These are phyloP conservation scores for Stagonosporopsis vannaccii DNA, from an alignment of 2,329 filamentous ascomycete genomes.

Conservation along the genomic window DNA sequence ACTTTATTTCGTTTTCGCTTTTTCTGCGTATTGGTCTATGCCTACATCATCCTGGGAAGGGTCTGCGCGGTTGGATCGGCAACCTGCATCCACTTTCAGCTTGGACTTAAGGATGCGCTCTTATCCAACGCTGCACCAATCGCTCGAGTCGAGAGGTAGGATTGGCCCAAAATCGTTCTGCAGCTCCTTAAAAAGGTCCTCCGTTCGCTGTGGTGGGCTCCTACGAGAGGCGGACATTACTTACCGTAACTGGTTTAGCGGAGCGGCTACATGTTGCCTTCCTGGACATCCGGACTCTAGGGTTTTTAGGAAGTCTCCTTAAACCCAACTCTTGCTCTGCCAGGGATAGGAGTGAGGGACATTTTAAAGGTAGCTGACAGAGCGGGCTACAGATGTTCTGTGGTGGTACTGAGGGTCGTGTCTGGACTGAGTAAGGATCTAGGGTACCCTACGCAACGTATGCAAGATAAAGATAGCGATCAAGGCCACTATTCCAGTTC, in stretches of 20 bases:
- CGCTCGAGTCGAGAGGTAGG: not conserved
- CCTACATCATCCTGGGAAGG: not conserved
- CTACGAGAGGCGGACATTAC: conserved; percentile 5
- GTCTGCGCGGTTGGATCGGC: not conserved
- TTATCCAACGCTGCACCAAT: not conserved
- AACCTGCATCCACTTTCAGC: not conserved
- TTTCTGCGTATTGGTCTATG: not conserved
- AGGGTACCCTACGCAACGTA: too few species aligned
- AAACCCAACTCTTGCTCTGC: too few species aligned
- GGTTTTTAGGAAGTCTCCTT: too few species aligned
- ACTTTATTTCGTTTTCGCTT: not conserved
- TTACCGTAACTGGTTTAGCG: conserved; percentile 4
- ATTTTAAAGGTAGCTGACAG: too few species aligned
- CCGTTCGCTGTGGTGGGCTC: not conserved
- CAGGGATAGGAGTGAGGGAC: too few species aligned
- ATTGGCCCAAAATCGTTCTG: not conserved
- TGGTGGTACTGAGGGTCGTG: too few species aligned
- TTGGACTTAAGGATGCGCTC: not conserved
- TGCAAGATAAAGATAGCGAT: too few species aligned
- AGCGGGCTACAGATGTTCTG: too few species aligned
- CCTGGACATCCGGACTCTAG: too few species aligned
- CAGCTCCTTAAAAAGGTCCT: not conserved
- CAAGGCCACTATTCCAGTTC: too few species aligned
- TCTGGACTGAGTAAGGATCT: too few species aligned
- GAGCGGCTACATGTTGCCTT: too few species aligned